Evolutionary conservation across 768 basidiomycete genomes (phyloP).

Genomic region (Rossbeevera mucosa): DNA sequence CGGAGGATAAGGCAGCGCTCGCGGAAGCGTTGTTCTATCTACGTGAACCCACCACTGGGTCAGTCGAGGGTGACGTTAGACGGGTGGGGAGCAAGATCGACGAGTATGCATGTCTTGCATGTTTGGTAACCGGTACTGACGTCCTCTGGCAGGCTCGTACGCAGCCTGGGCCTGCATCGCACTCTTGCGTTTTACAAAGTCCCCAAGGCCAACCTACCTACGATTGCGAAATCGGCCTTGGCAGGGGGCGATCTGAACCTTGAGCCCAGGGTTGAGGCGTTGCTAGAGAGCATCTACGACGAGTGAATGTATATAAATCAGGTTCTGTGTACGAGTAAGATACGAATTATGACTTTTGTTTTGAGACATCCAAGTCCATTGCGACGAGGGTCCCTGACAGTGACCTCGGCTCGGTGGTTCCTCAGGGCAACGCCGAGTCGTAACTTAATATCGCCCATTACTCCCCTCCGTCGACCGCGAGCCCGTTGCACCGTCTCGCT

Average conservation of each 20-base stretch:
- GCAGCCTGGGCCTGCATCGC: slow-evolving; percentile 52
- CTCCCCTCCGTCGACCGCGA: background rate
- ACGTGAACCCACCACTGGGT: slow-evolving; percentile 55
- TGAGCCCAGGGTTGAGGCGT: slow-evolving; percentile 39
- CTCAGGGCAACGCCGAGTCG: slow-evolving; percentile 2
- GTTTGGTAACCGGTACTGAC: slow-evolving; percentile 5
- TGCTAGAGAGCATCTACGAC: slow-evolving; percentile 47
- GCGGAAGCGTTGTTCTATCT: slow-evolving; percentile 57
- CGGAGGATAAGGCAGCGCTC: slow-evolving; percentile 60
- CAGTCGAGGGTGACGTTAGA: slow-evolving; percentile 57
- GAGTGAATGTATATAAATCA: background rate
- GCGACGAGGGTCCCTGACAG: slow-evolving; percentile 8
- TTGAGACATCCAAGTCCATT: slow-evolving; percentile 8
- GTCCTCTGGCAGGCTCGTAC: slow-evolving; percentile 48
- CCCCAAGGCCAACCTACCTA: slow-evolving; percentile 48
- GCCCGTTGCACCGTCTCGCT: slow-evolving; percentile 1
- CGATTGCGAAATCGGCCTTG: slow-evolving; percentile 40
- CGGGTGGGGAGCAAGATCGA: slow-evolving; percentile 51
- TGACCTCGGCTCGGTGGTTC: slow-evolving; percentile 10
- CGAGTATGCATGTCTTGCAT: slow-evolving; percentile 37
- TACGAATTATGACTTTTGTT: slow-evolving; percentile 13
- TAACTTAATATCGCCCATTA: background rate
- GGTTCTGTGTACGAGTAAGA: no score
- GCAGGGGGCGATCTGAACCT: slow-evolving; percentile 32
- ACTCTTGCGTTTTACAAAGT: slow-evolving; percentile 61